A percentile compares a stretch with the other conserved stretches of the same genome.
phyloP scores from a whole-genome alignment of 148 eudicot species.

The Rhododendron mucronatum region DNA sequence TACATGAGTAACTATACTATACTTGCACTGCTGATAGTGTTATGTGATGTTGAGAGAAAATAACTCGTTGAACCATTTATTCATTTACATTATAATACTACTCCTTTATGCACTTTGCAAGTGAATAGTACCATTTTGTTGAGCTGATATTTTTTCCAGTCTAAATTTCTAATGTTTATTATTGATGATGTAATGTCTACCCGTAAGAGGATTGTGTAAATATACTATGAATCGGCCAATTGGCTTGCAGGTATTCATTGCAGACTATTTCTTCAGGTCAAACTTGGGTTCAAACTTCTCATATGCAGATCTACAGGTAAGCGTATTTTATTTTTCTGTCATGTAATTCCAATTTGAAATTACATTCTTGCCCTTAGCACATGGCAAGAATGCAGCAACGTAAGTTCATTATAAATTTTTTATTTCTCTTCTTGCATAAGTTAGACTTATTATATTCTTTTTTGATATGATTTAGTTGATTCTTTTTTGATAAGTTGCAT shows the following conservation, averaged over 20 bases:
- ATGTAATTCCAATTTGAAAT: background rate
- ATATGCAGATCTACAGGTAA: slow-evolving; percentile 71
- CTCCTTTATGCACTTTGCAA: background rate
- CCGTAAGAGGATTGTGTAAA: background rate
- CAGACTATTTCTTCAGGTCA: slow-evolving; percentile 78
- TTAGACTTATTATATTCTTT: background rate
- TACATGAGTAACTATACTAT: background rate
- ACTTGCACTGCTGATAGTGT: background rate
- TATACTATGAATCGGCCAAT: background rate
- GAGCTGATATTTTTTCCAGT: background rate
- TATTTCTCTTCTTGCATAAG: background rate
- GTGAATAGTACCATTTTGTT: background rate
- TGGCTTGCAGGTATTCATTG: slow-evolving; percentile 71
- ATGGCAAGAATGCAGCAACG: background rate
- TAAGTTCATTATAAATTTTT: background rate
- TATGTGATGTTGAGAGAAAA: background rate
- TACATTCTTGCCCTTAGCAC: background rate
- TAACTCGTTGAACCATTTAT: background rate
- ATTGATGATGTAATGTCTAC: background rate
- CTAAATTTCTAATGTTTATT: background rate
- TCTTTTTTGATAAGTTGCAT: background rate
- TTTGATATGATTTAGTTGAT: background rate
- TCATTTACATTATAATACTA: background rate
- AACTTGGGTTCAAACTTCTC: slow-evolving; percentile 51
- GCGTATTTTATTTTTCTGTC: background rate